A percentile compares a stretch with the other conserved stretches of the same genome.
Evolutionary conservation across 1,139 yeast species (phyloP).

Genomic region (Scheffersomyces parashehatae): DNA sequence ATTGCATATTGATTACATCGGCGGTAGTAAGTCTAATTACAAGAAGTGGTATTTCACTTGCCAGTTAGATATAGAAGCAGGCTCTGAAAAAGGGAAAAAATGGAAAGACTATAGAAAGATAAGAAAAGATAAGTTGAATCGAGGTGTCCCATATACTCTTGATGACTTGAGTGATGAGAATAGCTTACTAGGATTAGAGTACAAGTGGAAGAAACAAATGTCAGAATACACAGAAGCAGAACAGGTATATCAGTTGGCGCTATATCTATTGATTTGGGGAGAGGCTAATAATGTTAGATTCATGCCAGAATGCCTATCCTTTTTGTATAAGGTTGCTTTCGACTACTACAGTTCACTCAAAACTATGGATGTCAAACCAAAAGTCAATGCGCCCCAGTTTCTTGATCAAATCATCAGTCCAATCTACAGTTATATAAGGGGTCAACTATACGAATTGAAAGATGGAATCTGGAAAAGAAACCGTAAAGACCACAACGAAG

Average conservation of each 20-base stretch:
- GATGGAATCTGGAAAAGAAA: slow-evolving; percentile 47
- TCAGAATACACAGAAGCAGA: slow-evolving; percentile 17
- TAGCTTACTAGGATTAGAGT: slow-evolving; percentile 17
- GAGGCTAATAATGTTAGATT: slow-evolving; percentile 45
- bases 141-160: slow-evolving; percentile 9
- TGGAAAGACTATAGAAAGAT: background rate
- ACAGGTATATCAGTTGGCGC: slow-evolving; percentile 29
- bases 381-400: slow-evolving; percentile 15
- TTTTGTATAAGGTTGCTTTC: slow-evolving; percentile 33
- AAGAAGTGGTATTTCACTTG: slow-evolving; percentile 45
- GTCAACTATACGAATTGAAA: slow-evolving; percentile 39
- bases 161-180: slow-evolving; percentile 16
- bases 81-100: background rate
- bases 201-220: slow-evolving; percentile 27
- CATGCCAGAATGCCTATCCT: slow-evolving; percentile 46
- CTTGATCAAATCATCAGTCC: slow-evolving; percentile 47
- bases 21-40: slow-evolving; percentile 41
- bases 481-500: slow-evolving; percentile 65
- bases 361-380: background rate
- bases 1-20: slow-evolving; percentile 44
- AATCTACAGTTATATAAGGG: slow-evolving; percentile 40
- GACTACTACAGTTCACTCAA: slow-evolving; percentile 18
- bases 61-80: slow-evolving; percentile 13
- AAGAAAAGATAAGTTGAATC: background rate
- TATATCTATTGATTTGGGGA: slow-evolving; percentile 45